phyloP scores from a whole-genome alignment of 352 stramenopile species.

The Globisporangium spinosum region DNA sequence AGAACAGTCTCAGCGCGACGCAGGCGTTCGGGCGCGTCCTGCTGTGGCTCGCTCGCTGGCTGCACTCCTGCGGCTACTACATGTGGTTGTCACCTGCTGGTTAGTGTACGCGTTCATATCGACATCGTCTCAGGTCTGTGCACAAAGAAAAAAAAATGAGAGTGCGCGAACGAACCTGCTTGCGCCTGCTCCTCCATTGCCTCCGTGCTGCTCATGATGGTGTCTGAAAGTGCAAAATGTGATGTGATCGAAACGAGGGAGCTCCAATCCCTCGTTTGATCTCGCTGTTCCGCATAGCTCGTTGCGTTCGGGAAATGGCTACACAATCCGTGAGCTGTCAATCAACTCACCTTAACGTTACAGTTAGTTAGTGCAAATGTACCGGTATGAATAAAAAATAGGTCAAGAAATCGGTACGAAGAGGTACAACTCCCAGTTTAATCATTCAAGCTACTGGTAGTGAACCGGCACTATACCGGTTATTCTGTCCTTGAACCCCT shows the following conservation, averaged over 20 bases:
- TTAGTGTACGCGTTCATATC: neutral
- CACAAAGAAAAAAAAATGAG: neutral
- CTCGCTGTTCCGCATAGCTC: neutral
- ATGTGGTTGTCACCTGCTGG: neutral
- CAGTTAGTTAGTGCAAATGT: no score
- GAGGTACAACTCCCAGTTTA: no score
- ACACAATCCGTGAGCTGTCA: neutral
- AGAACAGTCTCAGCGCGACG: conserved; percentile 73
- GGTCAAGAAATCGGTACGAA: no score
- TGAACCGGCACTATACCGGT: neutral
- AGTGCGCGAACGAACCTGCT: neutral
- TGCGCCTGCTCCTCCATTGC: neutral
- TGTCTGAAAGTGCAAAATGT: neutral
- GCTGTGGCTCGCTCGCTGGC: neutral
- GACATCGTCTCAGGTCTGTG: neutral
- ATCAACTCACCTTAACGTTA: no score
- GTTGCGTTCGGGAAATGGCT: neutral
- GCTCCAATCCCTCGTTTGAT: neutral
- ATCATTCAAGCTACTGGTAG: neutral
- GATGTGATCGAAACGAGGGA: neutral
- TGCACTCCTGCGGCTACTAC: neutral
- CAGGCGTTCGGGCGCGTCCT: conserved; percentile 48
- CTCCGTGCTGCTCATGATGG: neutral
- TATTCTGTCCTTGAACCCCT: neutral
- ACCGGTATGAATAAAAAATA: no score